Conservation (phyloP, 176 grass and related monocot genomes). For the Lolium multiflorum region DNA sequence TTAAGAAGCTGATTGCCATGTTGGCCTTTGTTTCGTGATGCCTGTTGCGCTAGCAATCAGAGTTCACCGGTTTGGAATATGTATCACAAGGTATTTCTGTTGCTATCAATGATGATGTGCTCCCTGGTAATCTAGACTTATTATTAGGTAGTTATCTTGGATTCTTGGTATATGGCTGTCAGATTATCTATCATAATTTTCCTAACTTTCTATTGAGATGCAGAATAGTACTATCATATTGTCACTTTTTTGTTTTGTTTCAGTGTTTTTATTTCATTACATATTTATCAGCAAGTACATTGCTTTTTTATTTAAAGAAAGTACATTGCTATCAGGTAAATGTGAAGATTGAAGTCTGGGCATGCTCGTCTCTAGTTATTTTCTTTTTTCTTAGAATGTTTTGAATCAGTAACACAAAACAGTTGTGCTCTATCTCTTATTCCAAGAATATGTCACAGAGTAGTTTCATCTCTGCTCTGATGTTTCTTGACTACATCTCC, state of each 20-base stretch:
- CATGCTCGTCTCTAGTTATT: not conserved
- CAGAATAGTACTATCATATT: not conserved
- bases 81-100: not conserved
- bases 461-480: not conserved
- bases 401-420: not conserved
- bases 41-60: not conserved
- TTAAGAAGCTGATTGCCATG: slow-evolving; percentile 1
- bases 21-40: not conserved
- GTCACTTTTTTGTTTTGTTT: not conserved
- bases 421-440: not conserved
- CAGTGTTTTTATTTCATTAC: not conserved
- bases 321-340: not conserved
- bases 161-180: not conserved
- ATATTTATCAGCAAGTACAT: not conserved
- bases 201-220: not conserved
- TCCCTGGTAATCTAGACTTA: not conserved
- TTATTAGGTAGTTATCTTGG: not conserved
- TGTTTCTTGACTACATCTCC: too few relatives aligned
- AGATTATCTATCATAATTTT: not conserved
- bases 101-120: not conserved
- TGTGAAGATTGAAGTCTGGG: not conserved
- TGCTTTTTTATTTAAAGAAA: too few relatives aligned
- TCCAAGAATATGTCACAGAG: not conserved
- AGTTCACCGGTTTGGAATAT: not conserved
- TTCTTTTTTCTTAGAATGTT: not conserved